phyloP scores from a whole-genome alignment of 176 grass and related monocot genomes.

The Saccharum spontaneum region DNA sequence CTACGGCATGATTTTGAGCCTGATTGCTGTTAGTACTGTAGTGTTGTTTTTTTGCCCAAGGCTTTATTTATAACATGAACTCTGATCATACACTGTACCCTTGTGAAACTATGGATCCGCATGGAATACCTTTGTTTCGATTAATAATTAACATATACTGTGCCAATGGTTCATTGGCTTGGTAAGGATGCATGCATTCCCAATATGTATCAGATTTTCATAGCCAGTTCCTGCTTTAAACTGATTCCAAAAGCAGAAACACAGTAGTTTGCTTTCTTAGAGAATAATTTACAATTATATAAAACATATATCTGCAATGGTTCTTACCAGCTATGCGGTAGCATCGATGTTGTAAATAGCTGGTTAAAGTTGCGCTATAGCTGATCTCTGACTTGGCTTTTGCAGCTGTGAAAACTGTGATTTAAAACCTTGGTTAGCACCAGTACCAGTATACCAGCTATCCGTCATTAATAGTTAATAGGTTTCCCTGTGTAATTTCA shows the following conservation, averaged over 20 bases:
- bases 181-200: constrained; percentile 1
- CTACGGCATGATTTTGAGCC: background rate
- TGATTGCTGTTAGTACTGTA: background rate
- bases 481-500: constrained; percentile 28
- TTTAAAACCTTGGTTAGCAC: background rate
- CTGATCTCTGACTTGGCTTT: background rate
- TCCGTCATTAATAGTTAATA: background rate
- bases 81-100: background rate
- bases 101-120: background rate
- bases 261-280: background rate
- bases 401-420: background rate
- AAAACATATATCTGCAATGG: background rate
- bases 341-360: background rate
- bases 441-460: background rate
- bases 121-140: background rate
- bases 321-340: background rate
- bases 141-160: background rate
- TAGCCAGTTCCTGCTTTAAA: background rate
- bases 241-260: background rate
- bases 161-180: background rate
- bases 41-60: background rate
- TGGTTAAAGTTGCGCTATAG: background rate
- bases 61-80: background rate
- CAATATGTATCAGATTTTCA: background rate
- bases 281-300: background rate